Percentiles rank a stretch among this genome's conserved stretches.
Evolutionary conservation across 345 rosid species (phyloP).

Genomic region (Cardiospermum halicacabum): DNA sequence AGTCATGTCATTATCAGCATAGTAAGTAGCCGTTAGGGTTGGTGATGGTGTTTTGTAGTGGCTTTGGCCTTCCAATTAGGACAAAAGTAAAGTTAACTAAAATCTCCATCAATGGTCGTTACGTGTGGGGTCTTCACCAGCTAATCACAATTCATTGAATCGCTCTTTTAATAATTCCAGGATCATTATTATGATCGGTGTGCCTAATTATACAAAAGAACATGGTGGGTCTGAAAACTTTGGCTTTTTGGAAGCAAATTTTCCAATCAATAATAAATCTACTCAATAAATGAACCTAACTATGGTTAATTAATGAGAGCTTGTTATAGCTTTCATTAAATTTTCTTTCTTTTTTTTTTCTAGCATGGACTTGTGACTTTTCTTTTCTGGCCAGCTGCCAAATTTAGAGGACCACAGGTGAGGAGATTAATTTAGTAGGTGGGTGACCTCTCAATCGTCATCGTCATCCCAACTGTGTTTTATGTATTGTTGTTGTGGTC

Average conservation of each 20-base stretch:
- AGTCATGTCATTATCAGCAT: background rate
- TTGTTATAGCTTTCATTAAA: background rate
- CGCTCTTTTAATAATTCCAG: background rate
- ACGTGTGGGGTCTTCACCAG: background rate
- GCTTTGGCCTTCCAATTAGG: background rate
- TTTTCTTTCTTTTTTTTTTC: background rate
- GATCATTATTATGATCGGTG: background rate
- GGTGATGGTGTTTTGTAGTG: background rate
- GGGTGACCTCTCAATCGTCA: slow-evolving; percentile 7
- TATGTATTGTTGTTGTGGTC: background rate
- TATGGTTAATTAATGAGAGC: background rate
- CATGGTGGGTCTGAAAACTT: background rate
- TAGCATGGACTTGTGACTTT: background rate
- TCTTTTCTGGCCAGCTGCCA: background rate
- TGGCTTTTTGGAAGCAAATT: background rate
- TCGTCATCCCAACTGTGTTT: slow-evolving; percentile 2
- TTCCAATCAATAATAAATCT: background rate
- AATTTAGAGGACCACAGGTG: slow-evolving; percentile 1
- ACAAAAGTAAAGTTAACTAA: background rate
- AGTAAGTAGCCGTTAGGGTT: slow-evolving; percentile 3
- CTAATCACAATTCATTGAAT: background rate
- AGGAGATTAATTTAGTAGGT: background rate
- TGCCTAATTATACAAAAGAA: background rate
- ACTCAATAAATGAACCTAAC: background rate
- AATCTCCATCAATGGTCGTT: background rate